phyloP scores from a whole-genome alignment of 2,329 filamentous ascomycete genomes.

The Hymenoscyphus linearis region DNA sequence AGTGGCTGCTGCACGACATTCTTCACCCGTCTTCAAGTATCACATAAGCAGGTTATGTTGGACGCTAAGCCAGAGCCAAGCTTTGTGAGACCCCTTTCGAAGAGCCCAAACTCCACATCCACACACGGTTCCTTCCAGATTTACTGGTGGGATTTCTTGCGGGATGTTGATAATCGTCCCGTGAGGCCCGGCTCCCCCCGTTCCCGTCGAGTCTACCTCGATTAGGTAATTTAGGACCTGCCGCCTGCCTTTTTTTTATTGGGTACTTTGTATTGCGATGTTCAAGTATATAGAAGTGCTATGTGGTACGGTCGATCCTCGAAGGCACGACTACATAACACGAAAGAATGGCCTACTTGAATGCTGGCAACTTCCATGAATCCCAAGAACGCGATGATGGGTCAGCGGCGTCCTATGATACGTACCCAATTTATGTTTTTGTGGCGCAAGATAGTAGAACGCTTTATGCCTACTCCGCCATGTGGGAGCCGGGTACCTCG shows the following conservation, averaged over 20 bases:
- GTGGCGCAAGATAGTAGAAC: background rate
- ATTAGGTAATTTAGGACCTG: background rate
- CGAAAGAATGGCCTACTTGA: background rate
- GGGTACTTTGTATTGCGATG: background rate
- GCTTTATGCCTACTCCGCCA: background rate
- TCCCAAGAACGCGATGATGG: background rate
- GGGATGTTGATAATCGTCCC: background rate
- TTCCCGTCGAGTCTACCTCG: background rate
- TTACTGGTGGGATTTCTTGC: background rate
- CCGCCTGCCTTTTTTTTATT: background rate
- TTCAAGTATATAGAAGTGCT: background rate
- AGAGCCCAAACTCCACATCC: background rate
- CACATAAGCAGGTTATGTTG: background rate
- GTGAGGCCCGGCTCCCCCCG: background rate
- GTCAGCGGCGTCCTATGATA: background rate
- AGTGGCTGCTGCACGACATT: background rate
- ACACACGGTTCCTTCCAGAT: background rate
- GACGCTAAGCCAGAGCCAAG: background rate
- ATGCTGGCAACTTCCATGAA: background rate
- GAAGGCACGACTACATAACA: background rate
- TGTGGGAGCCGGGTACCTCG: background rate
- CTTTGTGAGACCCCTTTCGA: background rate
- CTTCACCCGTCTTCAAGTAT: background rate
- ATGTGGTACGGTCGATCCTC: background rate
- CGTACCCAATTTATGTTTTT: background rate